Base-by-base conservation (phyloP, 2,329 filamentous ascomycete genomes). In the Calonectria naviculata region DNA sequence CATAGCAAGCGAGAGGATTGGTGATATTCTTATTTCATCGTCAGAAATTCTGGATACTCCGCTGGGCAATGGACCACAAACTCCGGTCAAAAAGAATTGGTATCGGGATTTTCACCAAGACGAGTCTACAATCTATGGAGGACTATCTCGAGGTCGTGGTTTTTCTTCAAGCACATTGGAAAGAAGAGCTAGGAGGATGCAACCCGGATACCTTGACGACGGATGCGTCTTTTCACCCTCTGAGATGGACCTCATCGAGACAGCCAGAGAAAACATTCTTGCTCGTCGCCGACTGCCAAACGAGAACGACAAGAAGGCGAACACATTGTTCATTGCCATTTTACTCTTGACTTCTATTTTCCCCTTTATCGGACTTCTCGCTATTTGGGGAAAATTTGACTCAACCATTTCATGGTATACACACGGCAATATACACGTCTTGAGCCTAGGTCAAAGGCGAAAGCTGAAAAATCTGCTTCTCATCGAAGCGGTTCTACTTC, bases 391-490 rank as follows among this genome's bases (percentile, higher is more conserved):
- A 13, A 82, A 79, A 15, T 85, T 89, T 54, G 83, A 88, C 72
- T 79, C 81, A 1, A 83, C 83, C 0, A 82, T 89, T 31, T 83
- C 83, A 8, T 89, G 87, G 87, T 85, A 83, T 64, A 88, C 87
- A 0, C 78, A 82, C 2, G 87, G 88, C 7, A 84, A 88, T 74
- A 82, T 84, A 29, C 78, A 81, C 26, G 76, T 76, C 10, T 78
- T 89, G 28, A 85, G 80, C 6, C 38, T 60, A 13, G 71, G 76
- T 7, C 83, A 84, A 72, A 77, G 81, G 3, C 71, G 68, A 4
- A 74, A 75, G 5, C 72, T 84, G 15, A 80, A 78, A 56, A 77
- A 79, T 29, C 84, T 87, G 75, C 79, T 89, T 12, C 63, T 84
- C 12, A 73, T 77, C 3, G 80, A 85, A 68, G 78, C 78, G 10